Percentiles rank a stretch among this genome's conserved stretches.
Evolutionary conservation across 306 rosid species (phyloP).

Genomic region (Lathyrus oleraceus): DNA sequence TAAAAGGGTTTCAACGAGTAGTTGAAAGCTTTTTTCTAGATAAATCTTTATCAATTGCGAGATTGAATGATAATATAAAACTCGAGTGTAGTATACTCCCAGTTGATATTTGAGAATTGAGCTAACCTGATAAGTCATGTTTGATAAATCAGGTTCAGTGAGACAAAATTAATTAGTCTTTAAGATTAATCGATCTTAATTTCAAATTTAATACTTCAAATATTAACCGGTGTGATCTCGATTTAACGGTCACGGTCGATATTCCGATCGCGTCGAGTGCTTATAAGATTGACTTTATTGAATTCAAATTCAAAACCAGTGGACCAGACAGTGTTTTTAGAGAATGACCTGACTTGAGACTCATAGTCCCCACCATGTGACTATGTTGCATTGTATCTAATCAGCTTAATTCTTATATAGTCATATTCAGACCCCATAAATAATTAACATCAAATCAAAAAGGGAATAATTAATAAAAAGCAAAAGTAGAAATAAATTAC

Average conservation of each 20-base stretch:
- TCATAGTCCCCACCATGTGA: slow-evolving; percentile 31
- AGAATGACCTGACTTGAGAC: slow-evolving; percentile 14
- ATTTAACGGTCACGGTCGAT: no score
- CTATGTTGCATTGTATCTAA: not conserved
- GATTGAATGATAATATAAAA: not conserved
- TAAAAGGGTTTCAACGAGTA: not conserved
- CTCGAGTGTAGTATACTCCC: not conserved
- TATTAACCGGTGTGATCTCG: no score
- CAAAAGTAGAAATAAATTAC: slow-evolving; percentile 42
- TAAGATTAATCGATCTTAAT: no score
- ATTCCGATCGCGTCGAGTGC: no score
- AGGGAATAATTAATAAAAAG: slow-evolving; percentile 27
- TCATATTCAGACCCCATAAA: slow-evolving; percentile 34
- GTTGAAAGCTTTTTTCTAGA: not conserved
- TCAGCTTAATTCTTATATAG: slow-evolving; percentile 11
- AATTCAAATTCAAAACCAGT: not conserved
- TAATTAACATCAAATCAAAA: slow-evolving; percentile 18
- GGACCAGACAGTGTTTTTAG: slow-evolving; percentile 9
- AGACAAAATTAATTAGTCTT: no score
- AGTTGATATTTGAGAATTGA: not conserved
- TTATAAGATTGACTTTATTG: no score
- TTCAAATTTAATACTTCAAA: no score
- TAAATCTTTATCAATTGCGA: not conserved
- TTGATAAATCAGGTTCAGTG: no score
- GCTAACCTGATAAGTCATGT: no score